These are phyloP conservation scores for Candida sojae DNA, from an alignment of 1,139 yeast species.

Conservation along the genomic window DNA sequence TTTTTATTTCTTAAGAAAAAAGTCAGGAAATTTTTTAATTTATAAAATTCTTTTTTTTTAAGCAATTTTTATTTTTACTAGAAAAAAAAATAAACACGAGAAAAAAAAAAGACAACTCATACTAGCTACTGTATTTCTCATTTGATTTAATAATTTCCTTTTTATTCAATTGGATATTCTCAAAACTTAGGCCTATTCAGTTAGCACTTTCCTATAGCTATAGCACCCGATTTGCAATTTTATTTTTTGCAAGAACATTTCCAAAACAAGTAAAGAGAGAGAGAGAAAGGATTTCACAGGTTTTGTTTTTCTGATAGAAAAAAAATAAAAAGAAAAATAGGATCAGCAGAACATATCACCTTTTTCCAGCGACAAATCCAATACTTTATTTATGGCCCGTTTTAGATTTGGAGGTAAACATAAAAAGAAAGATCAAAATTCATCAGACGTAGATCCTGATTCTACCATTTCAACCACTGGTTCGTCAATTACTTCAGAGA, in stretches of 20 bases:
- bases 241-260: background rate
- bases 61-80: too few relatives aligned
- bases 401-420: constrained; percentile 12
- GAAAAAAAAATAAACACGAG: too few relatives aligned
- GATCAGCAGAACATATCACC: background rate
- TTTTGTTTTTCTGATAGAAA: background rate
- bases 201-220: background rate
- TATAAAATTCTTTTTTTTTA: background rate
- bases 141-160: too few relatives aligned
- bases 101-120: too few relatives aligned
- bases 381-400: constrained; percentile 13
- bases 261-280: background rate
- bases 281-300: background rate
- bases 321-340: constrained; percentile 1
- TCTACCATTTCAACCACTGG: constrained; percentile 8
- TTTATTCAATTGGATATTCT: too few relatives aligned
- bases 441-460: constrained; percentile 2
- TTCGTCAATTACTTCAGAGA: constrained; percentile 5
- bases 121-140: too few relatives aligned
- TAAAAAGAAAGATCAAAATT: constrained; percentile 7
- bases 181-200: too few relatives aligned
- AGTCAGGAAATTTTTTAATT: constrained; percentile 1
- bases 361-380: background rate
- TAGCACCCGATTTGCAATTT: background rate
- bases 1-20: background rate